Base-by-base conservation (phyloP, 805 yeast species). In the Groenewaldozyma salmanticensis region DNA sequence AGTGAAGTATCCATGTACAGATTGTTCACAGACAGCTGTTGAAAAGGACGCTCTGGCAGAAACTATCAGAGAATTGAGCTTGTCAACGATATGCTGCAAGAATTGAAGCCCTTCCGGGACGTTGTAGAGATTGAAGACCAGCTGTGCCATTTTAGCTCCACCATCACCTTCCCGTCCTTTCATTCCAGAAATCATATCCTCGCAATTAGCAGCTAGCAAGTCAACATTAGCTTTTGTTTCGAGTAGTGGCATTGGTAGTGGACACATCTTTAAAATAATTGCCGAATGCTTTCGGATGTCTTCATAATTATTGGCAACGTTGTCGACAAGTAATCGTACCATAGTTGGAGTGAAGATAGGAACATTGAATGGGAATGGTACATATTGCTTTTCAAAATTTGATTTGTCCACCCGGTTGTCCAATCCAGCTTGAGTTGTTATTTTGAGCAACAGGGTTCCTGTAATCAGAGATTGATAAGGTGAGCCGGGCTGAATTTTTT, bases 151-250 rank as follows among this genome's bases (percentile, higher is more conserved):
- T 31, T 77, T 71, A 0, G 95, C 87, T 5, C 88, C 95, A 19
- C 84, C 79, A 44, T 87, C 96, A 35, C 83, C 79, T 43, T 70
- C 75, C 40, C 87, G 75, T 31, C 80, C 76, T 58, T 62, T 56
- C 61, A 64, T 39, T 42, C 64, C 53, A 43, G 59, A 7, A 61
- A 65, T 38, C 49, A 63, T 21, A 27, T 22, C 5, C 42, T 45
- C 7, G 52, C 51, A 44, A 31, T 45, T 27, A 34, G 52, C 48
- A 15, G 62, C 53, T 11, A 63, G 49, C 6, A 29, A 36, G 19
- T 57, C 51, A 6, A 62, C 37, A 6, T 52, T 52, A 2, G 43
- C 47, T 2, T 24, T 16, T 9, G 50, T 33, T 4, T 53, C 48
- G 17, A 57, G 40, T 13, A 49, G 48, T 4, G 57, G 54, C 5